These are phyloP conservation scores for Henckelia pumila DNA, from an alignment of 257 asterid genomes.

Conservation along the genomic window DNA sequence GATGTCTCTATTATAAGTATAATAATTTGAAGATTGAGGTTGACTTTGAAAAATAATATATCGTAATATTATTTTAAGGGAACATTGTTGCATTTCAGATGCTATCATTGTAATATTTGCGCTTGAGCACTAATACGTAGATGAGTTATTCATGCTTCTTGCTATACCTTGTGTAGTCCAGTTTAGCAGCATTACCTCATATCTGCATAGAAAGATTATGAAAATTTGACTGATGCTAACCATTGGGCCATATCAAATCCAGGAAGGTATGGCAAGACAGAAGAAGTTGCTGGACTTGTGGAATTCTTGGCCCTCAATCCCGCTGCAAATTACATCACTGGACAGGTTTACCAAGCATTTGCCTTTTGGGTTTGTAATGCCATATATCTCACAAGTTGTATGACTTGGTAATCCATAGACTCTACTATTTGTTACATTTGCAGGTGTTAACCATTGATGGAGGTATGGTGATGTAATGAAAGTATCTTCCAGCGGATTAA, in stretches of 20 bases:
- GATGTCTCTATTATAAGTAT: too few species aligned
- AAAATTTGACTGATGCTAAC: slow-evolving; percentile 13
- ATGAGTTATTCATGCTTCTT: neutral
- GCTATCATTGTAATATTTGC: too few species aligned
- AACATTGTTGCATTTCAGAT: too few species aligned
- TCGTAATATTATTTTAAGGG: too few species aligned
- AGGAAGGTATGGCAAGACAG: slow-evolving; percentile 67
- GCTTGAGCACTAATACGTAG: too few species aligned
- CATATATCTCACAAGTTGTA: neutral
- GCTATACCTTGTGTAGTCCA: neutral
- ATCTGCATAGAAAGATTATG: neutral
- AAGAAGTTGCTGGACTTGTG: slow-evolving; percentile 47
- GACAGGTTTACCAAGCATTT: slow-evolving; percentile 23
- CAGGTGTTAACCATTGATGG: slow-evolving; percentile 43
- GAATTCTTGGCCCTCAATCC: slow-evolving; percentile 42
- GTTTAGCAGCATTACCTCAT: neutral
- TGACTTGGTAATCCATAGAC: neutral
- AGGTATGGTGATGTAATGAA: slow-evolving; percentile 35
- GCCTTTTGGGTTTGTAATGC: neutral
- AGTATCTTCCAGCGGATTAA: neutral
- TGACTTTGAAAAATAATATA: too few species aligned
- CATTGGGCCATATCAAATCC: slow-evolving; percentile 16
- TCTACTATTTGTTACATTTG: neutral
- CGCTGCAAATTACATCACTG: slow-evolving; percentile 33
- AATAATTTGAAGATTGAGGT: too few species aligned